Evolutionary conservation across 768 basidiomycete species (phyloP), one percentile per base, ranked within the genome.

Genomic region (Leccinum variicolor): DNA sequence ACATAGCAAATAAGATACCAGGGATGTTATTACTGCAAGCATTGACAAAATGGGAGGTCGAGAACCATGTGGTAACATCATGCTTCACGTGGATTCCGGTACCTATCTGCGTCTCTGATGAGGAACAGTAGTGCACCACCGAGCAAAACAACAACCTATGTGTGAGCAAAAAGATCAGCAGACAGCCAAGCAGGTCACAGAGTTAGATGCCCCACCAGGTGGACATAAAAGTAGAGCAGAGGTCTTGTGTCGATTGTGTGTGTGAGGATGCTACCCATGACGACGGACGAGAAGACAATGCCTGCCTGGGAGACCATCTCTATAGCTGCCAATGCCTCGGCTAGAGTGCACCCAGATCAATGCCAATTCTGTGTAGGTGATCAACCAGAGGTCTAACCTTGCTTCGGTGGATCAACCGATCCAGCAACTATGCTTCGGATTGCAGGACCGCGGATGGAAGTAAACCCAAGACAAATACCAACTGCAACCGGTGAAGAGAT

Each of bases 231-330:
- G 29, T 64, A 13, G 49, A 70, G 33, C 23, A 70, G 15, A 31
- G 69, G 69, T 6, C 19, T 15, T 0, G 54, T 61, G 19, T 39
- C 39, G 28, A 70, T 68, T 11, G 69, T 68, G 39, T 58, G 54
- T 9, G 62, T 64, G 21, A 72, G 47, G 29, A 72, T 62, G 41
- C 68, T 51, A 4, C 71, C 71, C 68, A 73, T 70, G 46, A 70
- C 52, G 51, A 72, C 34, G 2, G 68, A 69, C 6, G 72, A 72
- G 26, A 72, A 55, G 4, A 63, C 15, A 4, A 7, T 21, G 45
- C 66, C 72, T 3, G 63, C 56, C 13, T 59, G 61, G 5, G 59
- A 19, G 3, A 73, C 65, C 60, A 73, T 72, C 21, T 65, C 65
- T 36, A 72, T 50, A 2, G 66, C 65, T 33, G 70, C 70, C 34